These are phyloP conservation scores for Hordeum pubiflorum DNA, from an alignment of 202 grass and related monocot genomes.

Conservation along the genomic window DNA sequence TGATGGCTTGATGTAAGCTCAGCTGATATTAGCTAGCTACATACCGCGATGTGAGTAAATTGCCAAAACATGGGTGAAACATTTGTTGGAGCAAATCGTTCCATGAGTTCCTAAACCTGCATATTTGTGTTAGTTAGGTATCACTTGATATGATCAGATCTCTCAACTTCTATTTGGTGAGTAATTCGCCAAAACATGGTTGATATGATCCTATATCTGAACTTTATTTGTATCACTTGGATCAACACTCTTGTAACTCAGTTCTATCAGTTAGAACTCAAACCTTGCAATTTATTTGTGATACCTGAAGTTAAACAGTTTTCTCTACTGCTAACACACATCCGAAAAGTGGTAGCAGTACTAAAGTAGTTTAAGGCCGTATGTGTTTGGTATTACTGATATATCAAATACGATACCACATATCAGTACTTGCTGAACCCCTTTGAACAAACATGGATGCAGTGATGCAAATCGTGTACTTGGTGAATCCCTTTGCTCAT, in stretches of 20 bases:
- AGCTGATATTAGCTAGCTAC: not conserved
- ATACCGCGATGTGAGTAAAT: not conserved
- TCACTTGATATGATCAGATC: not conserved
- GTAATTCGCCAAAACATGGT: too few relatives aligned
- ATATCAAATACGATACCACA: not conserved
- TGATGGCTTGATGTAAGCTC: not conserved
- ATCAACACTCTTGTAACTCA: not conserved
- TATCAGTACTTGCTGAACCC: not conserved
- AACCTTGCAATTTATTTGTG: constrained; percentile 6
- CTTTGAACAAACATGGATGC: not conserved
- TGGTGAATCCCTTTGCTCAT: not conserved
- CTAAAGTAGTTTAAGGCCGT: not conserved
- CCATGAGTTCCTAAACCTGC: not conserved
- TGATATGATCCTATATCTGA: not conserved
- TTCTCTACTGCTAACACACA: not conserved
- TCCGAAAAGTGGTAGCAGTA: not conserved
- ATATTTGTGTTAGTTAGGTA: not conserved
- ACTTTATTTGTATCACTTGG: not conserved
- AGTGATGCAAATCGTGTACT: not conserved
- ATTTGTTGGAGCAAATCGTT: not conserved
- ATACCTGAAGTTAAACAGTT: not conserved
- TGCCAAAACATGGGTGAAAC: not conserved
- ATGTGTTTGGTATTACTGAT: not conserved
- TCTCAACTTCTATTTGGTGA: not conserved
- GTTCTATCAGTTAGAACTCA: not conserved